These are phyloP conservation scores for Diaporthe citri DNA, from an alignment of 2,329 filamentous ascomycete genomes.

Conservation along the genomic window DNA sequence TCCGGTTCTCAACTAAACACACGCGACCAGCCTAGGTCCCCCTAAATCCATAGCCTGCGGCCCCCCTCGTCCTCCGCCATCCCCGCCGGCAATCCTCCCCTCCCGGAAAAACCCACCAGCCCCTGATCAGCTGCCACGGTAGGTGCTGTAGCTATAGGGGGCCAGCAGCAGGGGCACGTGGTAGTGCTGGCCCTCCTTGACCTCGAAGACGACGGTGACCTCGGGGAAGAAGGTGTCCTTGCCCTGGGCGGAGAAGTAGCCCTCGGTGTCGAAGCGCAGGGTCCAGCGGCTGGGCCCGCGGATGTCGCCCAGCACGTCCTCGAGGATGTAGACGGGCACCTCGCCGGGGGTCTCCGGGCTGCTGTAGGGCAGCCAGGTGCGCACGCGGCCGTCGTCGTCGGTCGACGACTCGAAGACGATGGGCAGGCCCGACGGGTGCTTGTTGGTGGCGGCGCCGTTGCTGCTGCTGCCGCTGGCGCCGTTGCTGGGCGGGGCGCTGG, in stretches of 20 bases:
- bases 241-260: constrained; percentile 75
- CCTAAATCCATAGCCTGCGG: not conserved
- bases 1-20: not conserved
- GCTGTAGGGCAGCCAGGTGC: constrained; percentile 74
- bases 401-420: constrained; percentile 75
- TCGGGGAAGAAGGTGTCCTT: constrained; percentile 71
- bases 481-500: constrained; percentile 47
- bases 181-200: constrained; percentile 74
- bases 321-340: constrained; percentile 69
- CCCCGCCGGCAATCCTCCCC: too few species aligned
- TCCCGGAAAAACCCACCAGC: not conserved
- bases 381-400: constrained; percentile 82
- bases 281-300: constrained; percentile 70
- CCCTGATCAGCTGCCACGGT: constrained; percentile 76
- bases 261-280: constrained; percentile 78
- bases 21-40: not conserved
- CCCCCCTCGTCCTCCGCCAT: not conserved
- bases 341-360: constrained; percentile 64
- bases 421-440: constrained; percentile 51
- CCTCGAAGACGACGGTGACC: constrained; percentile 66
- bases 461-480: constrained; percentile 44
- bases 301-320: constrained; percentile 64
- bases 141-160: constrained; percentile 86
- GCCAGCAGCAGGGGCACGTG: constrained; percentile 84
- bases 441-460: constrained; percentile 36